Evolutionary conservation across 371 early-diverging fungal genomes (phyloP).

Genomic region (Mortierella sp.): DNA sequence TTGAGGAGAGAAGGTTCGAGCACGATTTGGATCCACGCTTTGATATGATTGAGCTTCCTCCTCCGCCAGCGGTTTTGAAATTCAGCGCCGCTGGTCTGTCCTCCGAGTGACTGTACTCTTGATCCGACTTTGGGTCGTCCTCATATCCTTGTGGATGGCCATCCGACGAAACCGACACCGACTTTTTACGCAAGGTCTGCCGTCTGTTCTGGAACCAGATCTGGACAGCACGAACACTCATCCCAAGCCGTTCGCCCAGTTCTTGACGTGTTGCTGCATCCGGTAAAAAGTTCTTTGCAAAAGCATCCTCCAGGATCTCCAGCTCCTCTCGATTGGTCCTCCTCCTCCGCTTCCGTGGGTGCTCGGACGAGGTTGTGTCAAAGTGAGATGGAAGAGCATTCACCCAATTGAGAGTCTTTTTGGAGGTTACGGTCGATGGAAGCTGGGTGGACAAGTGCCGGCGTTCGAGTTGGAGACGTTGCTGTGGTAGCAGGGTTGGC

Average conservation of each 20-base stretch:
- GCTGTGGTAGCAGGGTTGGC: conserved; percentile 3
- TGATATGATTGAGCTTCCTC: conserved; percentile 1
- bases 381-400: conserved; percentile 49
- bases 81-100: conserved; percentile 6
- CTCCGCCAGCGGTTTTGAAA: background rate
- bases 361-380: conserved; percentile 29
- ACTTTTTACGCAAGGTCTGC: conserved; percentile 44
- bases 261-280: conserved; percentile 76
- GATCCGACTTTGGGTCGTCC: conserved; percentile 18
- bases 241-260: conserved; percentile 78
- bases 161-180: conserved; percentile 28
- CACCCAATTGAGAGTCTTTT: conserved; percentile 53
- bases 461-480: conserved; percentile 8
- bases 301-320: conserved; percentile 67
- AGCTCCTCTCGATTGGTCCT: conserved; percentile 73
- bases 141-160: conserved; percentile 20
- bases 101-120: no score
- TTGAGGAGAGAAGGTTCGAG: conserved; percentile 14
- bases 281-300: conserved; percentile 73
- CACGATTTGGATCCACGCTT: conserved; percentile 24
- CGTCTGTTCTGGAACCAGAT: conserved; percentile 98
- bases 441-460: conserved; percentile 19
- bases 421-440: conserved; percentile 14
- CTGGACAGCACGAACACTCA: conserved; percentile 90
- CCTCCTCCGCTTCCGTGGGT: conserved; percentile 65